These are phyloP conservation scores for Phylloporus sp. DNA, from an alignment of 768 basidiomycete species.

Conservation along the genomic window DNA sequence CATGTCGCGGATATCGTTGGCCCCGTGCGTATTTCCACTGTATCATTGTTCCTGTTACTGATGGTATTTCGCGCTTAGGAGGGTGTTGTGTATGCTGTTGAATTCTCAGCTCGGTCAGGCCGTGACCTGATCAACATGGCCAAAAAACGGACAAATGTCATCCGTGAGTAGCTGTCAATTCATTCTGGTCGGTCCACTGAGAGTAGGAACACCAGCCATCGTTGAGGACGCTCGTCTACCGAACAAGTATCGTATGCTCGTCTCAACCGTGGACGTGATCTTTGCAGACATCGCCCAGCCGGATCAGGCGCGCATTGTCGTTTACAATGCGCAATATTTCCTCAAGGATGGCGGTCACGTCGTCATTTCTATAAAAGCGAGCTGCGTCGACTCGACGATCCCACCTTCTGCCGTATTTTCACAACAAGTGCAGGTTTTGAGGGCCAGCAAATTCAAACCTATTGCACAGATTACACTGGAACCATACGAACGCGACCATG, in stretches of 20 bases:
- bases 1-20: slow-evolving; percentile 99
- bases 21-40: slow-evolving; percentile 52
- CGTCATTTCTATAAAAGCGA: slow-evolving; percentile 98
- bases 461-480: slow-evolving; percentile 95
- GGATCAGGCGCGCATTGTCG: slow-evolving; percentile 96
- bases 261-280: slow-evolving; percentile 93
- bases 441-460: slow-evolving; percentile 80
- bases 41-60: slow-evolving; percentile 3
- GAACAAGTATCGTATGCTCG: slow-evolving; percentile 94
- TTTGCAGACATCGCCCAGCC: slow-evolving; percentile 99
- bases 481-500: slow-evolving; percentile 87
- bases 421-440: slow-evolving; percentile 75
- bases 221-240: slow-evolving; percentile 96
- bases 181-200: not conserved
- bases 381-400: slow-evolving; percentile 96
- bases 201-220: slow-evolving; percentile 55
- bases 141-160: slow-evolving; percentile 98
- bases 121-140: slow-evolving; percentile 99
- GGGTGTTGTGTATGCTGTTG: slow-evolving; percentile 96
- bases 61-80: slow-evolving; percentile 47
- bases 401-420: slow-evolving; percentile 89
- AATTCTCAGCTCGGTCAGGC: slow-evolving; percentile 94
- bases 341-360: slow-evolving; percentile 89
- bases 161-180: slow-evolving; percentile 56
- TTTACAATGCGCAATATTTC: slow-evolving; percentile 91